phyloP scores from a whole-genome alignment of 345 rosid species.

The Salix arbutifolia region DNA sequence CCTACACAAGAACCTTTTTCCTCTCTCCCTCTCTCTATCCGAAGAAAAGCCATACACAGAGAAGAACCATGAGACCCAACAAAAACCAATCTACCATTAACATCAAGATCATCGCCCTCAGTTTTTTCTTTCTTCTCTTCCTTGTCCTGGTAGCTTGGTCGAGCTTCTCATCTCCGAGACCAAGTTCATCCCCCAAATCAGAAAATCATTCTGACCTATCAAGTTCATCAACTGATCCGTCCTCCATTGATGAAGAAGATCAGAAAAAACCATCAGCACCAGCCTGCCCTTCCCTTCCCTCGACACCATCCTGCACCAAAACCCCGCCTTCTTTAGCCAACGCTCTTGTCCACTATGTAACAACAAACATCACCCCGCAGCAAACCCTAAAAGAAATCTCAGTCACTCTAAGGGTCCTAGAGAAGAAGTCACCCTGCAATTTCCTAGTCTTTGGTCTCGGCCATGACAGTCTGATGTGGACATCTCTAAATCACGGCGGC shows the following conservation, averaged over 20 bases:
- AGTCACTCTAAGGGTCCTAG: conserved; percentile 52
- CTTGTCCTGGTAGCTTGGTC: conserved; percentile 43
- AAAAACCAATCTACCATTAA: conserved; percentile 30
- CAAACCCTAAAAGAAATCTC: conserved; percentile 80
- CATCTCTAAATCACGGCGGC: conserved; percentile 72
- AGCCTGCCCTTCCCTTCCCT: conserved; percentile 24
- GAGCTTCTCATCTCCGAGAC: conserved; percentile 34
- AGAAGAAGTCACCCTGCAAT: conserved; percentile 74
- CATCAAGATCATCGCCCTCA: conserved; percentile 36
- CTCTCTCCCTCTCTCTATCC: not conserved
- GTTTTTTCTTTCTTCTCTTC: conserved; percentile 38
- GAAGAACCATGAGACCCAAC: conserved; percentile 28
- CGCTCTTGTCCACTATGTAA: conserved; percentile 66
- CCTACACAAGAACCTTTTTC: not conserved
- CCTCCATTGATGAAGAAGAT: conserved; percentile 3
- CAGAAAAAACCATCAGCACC: not conserved
- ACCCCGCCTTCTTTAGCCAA: conserved; percentile 61
- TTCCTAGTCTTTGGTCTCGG: conserved; percentile 85
- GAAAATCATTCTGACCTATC: conserved; percentile 6
- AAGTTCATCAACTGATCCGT: not conserved
- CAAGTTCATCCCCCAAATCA: conserved; percentile 6
- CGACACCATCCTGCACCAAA: conserved; percentile 40
- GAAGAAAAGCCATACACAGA: not conserved
- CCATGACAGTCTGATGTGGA: conserved; percentile 93
- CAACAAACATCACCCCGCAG: conserved; percentile 81